phyloP scores from a whole-genome alignment of 352 stramenopile genomes.

The Phytophthora crassamura region DNA sequence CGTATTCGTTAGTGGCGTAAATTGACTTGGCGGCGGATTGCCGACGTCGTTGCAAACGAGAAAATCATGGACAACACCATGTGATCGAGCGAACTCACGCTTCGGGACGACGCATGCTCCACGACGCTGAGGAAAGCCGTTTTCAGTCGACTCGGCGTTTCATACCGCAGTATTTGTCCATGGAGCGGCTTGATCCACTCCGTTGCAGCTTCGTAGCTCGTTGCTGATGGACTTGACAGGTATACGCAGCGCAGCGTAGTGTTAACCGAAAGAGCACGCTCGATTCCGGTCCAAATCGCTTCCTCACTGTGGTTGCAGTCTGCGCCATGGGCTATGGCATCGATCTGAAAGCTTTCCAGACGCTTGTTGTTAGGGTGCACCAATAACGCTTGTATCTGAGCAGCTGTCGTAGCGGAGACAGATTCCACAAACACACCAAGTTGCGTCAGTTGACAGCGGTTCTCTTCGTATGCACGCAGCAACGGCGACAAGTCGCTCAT shows the following conservation, averaged over 20 bases:
- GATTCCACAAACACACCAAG: conserved; percentile 28
- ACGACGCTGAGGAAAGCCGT: conserved; percentile 39
- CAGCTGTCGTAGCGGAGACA: conserved; percentile 12
- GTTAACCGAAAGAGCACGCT: conserved; percentile 18
- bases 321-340: background rate
- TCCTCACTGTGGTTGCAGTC: conserved; percentile 1
- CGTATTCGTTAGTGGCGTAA: conserved; percentile 11
- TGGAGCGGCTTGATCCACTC: conserved; percentile 21
- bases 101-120: conserved; percentile 13
- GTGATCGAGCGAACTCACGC: conserved; percentile 27
- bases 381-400: conserved; percentile 26
- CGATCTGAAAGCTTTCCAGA: conserved; percentile 31
- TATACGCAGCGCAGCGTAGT: conserved; percentile 20
- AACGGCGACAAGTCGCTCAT: conserved; percentile 27
- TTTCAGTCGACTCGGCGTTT: conserved; percentile 22
- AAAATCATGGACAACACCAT: conserved; percentile 41
- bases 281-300: conserved; percentile 21
- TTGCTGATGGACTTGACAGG: conserved; percentile 4
- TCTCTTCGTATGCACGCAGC: conserved; percentile 10
- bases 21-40: conserved; percentile 22
- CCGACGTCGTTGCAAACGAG: conserved; percentile 26
- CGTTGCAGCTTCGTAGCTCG: background rate
- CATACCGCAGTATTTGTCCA: conserved; percentile 23
- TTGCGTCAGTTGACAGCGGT: conserved; percentile 20
- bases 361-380: conserved; percentile 9